Evolutionary conservation across 345 rosid genomes (phyloP), one percentile per base, ranked within the genome.

Genomic region (Diplotaxis tenuifolia): DNA sequence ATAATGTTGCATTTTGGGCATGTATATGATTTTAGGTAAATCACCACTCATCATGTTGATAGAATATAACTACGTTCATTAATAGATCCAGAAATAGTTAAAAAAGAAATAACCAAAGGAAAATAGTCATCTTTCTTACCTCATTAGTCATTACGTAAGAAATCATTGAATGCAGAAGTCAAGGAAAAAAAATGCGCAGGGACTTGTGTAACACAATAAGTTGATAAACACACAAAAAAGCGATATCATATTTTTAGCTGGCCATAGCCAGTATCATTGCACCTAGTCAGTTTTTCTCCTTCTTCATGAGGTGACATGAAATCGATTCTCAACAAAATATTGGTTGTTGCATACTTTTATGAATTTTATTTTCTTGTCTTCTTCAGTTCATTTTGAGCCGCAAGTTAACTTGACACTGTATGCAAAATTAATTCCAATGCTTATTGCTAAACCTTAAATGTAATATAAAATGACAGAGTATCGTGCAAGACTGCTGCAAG

Each of bases 181-280:
- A 60, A 68, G 47, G 36, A 11, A 23, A 55, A 47, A 14, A 10
- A 40, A 12, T 58, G 22, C 34, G 68, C 68, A 66, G 68, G 23
- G 32, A 74, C 67, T 74, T 67, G 73, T 58, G 73, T 65, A 27
- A 67, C 62, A 67, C 15, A 55, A 47, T 32, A 34, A 36, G 19
- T 31, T 58, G 16, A 22, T 21, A 68, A 54, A 7, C 16, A 42
- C 14, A 36, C 28, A 25, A 3, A 12, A 42, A 42, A 42, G 18
- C 7, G 7, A 14, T 42, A 42, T 42, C 18, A 14, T 42, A 42
- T 42, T n/a, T 63, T 52, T 53, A 53, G 50, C 32, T 29, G 62
- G 54, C 49, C 55, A 49, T 22, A 55, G 50, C 50, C 49, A 29
- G 55, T 62, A 62, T 31, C 50, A 62, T 75, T 21, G 75, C 79